Evolutionary conservation across 1,284 basidiomycete genomes (phyloP).

Genomic region (Macrocystidia cucumis): DNA sequence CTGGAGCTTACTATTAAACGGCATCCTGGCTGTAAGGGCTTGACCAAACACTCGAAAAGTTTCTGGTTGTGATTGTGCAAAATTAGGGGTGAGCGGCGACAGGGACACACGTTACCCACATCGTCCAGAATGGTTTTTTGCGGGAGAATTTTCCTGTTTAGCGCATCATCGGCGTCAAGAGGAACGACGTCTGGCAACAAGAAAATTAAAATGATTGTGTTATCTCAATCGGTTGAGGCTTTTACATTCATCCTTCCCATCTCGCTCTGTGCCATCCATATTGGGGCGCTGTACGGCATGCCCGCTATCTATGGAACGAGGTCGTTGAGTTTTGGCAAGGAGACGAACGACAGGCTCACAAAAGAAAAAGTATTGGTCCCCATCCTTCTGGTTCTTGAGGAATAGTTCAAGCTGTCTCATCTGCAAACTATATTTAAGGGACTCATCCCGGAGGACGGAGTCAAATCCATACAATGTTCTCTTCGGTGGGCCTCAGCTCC

Average conservation of each 20-base stretch:
- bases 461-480: slow-evolving; percentile 4
- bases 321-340: background rate
- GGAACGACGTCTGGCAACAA: slow-evolving; percentile 1
- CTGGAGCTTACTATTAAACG: slow-evolving; percentile 4
- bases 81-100: background rate
- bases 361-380: slow-evolving; percentile 4
- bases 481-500: slow-evolving; percentile 2
- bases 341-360: background rate
- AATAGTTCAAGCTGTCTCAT: slow-evolving; percentile 3
- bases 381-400: background rate
- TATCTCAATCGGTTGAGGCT: background rate
- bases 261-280: slow-evolving; percentile 1
- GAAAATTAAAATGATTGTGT: background rate
- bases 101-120: background rate
- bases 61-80: too few relatives aligned
- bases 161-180: background rate
- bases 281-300: slow-evolving; percentile 1
- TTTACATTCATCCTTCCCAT: slow-evolving; percentile 5
- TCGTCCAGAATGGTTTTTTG: slow-evolving; percentile 3
- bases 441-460: background rate
- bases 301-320: slow-evolving; percentile 2
- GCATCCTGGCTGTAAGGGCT: slow-evolving; percentile 1
- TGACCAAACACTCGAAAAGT: slow-evolving; percentile 1
- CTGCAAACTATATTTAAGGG: background rate
- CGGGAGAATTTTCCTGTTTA: background rate